Base-by-base conservation (phyloP, 306 rosid genomes). In the Fragaria nilgerrensis region DNA sequence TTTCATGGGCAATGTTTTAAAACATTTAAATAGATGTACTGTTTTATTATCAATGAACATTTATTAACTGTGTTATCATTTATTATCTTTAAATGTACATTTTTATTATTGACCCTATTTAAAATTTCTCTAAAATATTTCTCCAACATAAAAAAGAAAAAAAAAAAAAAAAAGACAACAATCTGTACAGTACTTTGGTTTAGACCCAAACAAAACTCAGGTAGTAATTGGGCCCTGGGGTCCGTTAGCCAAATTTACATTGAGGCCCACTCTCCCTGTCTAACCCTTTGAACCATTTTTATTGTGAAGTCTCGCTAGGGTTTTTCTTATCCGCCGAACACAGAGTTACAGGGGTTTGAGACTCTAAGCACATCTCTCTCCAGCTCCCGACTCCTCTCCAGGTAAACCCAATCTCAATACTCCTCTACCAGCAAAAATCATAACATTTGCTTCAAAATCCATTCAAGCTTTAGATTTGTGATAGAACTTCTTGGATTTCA, bases 251-350 rank as follows among this genome's bases (percentile, higher is more conserved):
- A 16, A 3, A 41, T 22, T 23, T 16, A 3, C 4, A 45, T 5
- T 11, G 43, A 16, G 61, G 61, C 74, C 74, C 41, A 25, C 11
- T 37, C 23, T 7, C 2, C 59, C 13, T 41, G 2, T 41, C 32
- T 41, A 37, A 5, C 20, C 34, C 27, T 16, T 20, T 0, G 19
- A 22, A 44, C 53, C 12, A 23, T 23, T 44, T 44, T n/a, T 22
- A 15, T 29, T 32, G 23, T 17, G 0, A 27, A 13, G 56, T 23
- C 0, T 59, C n/a, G 8, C 39, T 70, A 70, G 74, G 74, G 74
- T 70, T 45, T 70, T 41, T 45, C 58, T 12, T 8, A 17, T 47
- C 59, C 36, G 43, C 74, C 74, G 74, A 70, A 47, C 53, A 20
- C 5, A 69, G 29, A 27, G 32, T 45, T 23, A 9, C 17, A 14